These are phyloP conservation scores for Annona squamosa DNA, from an alignment of 164 flowering plant species.

Conservation along the genomic window DNA sequence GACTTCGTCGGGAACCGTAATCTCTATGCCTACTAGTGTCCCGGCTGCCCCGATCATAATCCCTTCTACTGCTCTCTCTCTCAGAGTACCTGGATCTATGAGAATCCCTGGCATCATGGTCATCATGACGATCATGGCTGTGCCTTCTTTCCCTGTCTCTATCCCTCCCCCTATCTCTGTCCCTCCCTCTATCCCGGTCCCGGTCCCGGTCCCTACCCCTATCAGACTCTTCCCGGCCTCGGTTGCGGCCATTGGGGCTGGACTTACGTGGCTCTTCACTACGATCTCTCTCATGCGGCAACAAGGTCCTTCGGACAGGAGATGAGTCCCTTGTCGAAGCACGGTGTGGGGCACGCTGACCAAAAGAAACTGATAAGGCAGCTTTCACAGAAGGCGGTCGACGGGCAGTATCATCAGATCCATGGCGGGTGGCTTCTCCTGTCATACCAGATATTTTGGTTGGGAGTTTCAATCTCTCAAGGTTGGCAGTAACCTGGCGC, in stretches of 20 bases:
- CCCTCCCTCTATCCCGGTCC: conserved; percentile 28
- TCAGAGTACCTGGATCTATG: conserved; percentile 15
- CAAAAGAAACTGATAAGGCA: conserved; percentile 98
- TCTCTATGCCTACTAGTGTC: conserved; percentile 36
- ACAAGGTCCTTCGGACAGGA: conserved; percentile 80
- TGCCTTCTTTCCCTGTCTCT: conserved; percentile 28
- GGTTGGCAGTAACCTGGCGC: conserved; percentile 71
- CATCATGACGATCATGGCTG: conserved; percentile 17
- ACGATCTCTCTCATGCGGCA: conserved; percentile 39
- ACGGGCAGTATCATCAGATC: conserved; percentile 92
- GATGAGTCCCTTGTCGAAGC: conserved; percentile 96
- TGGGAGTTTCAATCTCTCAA: conserved; percentile 89
- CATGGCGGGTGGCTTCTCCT: conserved; percentile 75
- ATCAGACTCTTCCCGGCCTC: conserved; percentile 1
- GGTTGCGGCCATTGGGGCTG: conserved; percentile 30
- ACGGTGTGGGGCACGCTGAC: conserved; percentile 99
- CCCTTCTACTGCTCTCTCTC: conserved; percentile 38
- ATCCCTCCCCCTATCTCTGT: conserved; percentile 25
- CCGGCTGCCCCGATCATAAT: conserved; percentile 33
- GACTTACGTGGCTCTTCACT: conserved; percentile 47
- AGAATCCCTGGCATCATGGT: conserved; percentile 14
- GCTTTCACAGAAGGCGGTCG: conserved; percentile 99
- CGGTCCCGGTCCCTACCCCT: conserved; percentile 21
- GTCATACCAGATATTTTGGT: conserved; percentile 72
- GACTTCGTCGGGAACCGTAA: conserved; percentile 29